Evolutionary conservation across 192 early-diverging fungal species (phyloP).

Genomic region (Coemansia nantahalensis): DNA sequence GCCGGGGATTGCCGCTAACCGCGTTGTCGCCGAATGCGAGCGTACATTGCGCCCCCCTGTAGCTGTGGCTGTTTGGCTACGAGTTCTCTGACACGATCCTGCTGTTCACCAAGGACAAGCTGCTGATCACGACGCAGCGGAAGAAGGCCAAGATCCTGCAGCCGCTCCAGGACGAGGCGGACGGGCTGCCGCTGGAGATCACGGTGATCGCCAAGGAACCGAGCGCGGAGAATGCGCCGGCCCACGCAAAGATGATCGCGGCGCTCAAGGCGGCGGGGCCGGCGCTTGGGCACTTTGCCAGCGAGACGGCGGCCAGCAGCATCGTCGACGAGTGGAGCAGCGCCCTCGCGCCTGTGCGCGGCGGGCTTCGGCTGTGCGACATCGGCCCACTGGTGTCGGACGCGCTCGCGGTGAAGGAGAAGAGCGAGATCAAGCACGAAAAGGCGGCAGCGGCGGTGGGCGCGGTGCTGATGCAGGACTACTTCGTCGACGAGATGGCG

Average conservation of each 20-base stretch:
- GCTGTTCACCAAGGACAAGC: slow-evolving; percentile 68
- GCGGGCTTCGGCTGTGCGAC: slow-evolving; percentile 67
- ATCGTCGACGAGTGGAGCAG: slow-evolving; percentile 77
- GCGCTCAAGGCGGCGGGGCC: slow-evolving; percentile 38
- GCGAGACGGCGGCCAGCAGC: slow-evolving; percentile 75
- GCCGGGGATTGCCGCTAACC: too few relatives aligned
- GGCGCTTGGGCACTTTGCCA: slow-evolving; percentile 69
- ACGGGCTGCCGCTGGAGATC: slow-evolving; percentile 70
- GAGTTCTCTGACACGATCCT: slow-evolving; percentile 88
- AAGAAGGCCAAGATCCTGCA: slow-evolving; percentile 78
- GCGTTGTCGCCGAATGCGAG: too few relatives aligned
- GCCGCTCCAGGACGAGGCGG: slow-evolving; percentile 37
- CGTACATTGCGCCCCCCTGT: too few relatives aligned
- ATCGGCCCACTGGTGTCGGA: slow-evolving; percentile 66
- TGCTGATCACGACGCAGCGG: slow-evolving; percentile 73
- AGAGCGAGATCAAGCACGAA: slow-evolving; percentile 77
- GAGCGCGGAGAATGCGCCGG: slow-evolving; percentile 60
- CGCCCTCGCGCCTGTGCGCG: slow-evolving; percentile 54
- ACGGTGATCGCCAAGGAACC: slow-evolving; percentile 74
- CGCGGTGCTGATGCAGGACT: slow-evolving; percentile 76
- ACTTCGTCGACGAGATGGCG: slow-evolving; percentile 83
- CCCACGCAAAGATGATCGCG: slow-evolving; percentile 61
- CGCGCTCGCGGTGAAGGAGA: slow-evolving; percentile 84
- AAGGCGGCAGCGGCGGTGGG: slow-evolving; percentile 71
- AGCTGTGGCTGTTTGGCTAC: slow-evolving; percentile 92